Conservation (phyloP, 2,329 filamentous ascomycete genomes). For the Zasmidium cellare region DNA sequence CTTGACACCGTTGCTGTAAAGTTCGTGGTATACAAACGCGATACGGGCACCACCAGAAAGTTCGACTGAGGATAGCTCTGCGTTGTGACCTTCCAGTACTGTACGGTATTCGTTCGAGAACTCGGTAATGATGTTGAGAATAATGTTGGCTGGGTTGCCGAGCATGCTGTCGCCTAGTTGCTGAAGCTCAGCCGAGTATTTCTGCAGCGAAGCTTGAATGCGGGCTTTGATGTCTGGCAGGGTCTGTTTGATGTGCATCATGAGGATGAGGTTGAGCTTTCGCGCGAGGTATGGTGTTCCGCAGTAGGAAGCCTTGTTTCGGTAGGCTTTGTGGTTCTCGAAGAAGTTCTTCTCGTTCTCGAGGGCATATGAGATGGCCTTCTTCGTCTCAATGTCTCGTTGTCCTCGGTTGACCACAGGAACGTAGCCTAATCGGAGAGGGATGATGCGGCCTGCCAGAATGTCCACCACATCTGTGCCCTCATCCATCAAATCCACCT, state of each 20-base stretch:
- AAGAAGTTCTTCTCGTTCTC: conserved; percentile 97
- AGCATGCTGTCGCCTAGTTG: conserved; percentile 90
- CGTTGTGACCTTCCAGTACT: conserved; percentile 93
- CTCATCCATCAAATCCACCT: conserved; percentile 98
- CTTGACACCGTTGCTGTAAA: conserved; percentile 97
- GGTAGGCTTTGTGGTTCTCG: conserved; percentile 96
- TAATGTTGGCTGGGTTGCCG: conserved; percentile 92
- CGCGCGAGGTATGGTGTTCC: conserved; percentile 95
- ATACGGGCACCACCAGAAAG: conserved; percentile 96
- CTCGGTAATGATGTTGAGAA: conserved; percentile 98
- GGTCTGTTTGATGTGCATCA: conserved; percentile 99
- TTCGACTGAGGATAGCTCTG: conserved; percentile 90
- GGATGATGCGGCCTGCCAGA: conserved; percentile 94
- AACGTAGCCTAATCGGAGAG: conserved; percentile 89
- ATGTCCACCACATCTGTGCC: conserved; percentile 99
- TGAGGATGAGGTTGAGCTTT: conserved; percentile 96
- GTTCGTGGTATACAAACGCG: conserved; percentile 98
- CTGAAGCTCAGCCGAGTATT: conserved; percentile 80
- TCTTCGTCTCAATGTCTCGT: conserved; percentile 97
- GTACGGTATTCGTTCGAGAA: conserved; percentile 98
- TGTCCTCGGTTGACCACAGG: conserved; percentile 98
- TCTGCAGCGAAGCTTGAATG: conserved; percentile 89
- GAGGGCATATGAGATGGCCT: conserved; percentile 84
- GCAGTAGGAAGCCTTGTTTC: conserved; percentile 98
- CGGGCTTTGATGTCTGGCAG: conserved; percentile 97